A percentile compares a stretch with the other conserved stretches of the same genome.
Conservation (phyloP, 805 yeast genomes). For the Saturnispora gosingensis region DNA sequence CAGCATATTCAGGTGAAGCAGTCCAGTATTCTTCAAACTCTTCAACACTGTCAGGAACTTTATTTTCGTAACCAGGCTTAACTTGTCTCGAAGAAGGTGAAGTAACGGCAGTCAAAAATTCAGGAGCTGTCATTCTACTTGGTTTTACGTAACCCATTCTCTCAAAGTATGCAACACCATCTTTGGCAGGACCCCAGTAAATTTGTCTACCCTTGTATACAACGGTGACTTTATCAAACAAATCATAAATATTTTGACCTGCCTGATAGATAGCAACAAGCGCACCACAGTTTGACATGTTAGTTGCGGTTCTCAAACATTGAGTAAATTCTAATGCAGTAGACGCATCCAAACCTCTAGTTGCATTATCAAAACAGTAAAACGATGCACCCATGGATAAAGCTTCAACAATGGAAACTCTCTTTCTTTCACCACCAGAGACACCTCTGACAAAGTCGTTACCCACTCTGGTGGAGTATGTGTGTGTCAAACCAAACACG, state of each 20-base stretch:
- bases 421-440: conserved; percentile 65
- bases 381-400: conserved; percentile 43
- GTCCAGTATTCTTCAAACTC: conserved; percentile 56
- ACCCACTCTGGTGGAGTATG: conserved; percentile 54
- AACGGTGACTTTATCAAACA: conserved; percentile 52
- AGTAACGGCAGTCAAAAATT: conserved; percentile 57
- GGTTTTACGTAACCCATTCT: conserved; percentile 60
- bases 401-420: conserved; percentile 62
- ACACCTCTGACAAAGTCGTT: conserved; percentile 58
- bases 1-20: conserved; percentile 44
- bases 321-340: conserved; percentile 59
- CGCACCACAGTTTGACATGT: conserved; percentile 47
- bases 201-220: conserved; percentile 55
- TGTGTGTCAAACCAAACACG: conserved; percentile 50
- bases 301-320: conserved; percentile 52
- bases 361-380: conserved; percentile 61
- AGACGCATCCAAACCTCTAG: conserved; percentile 62
- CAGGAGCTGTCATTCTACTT: conserved; percentile 60
- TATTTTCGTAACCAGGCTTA: conserved; percentile 43
- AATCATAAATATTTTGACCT: conserved; percentile 52
- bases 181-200: conserved; percentile 45
- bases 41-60: conserved; percentile 45
- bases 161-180: conserved; percentile 46
- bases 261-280: conserved; percentile 62
- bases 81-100: conserved; percentile 50